Percentiles rank a stretch among this genome's conserved stretches.
phyloP scores from a whole-genome alignment of 192 early-diverging fungal species.

The Linnemannia hyalina region DNA sequence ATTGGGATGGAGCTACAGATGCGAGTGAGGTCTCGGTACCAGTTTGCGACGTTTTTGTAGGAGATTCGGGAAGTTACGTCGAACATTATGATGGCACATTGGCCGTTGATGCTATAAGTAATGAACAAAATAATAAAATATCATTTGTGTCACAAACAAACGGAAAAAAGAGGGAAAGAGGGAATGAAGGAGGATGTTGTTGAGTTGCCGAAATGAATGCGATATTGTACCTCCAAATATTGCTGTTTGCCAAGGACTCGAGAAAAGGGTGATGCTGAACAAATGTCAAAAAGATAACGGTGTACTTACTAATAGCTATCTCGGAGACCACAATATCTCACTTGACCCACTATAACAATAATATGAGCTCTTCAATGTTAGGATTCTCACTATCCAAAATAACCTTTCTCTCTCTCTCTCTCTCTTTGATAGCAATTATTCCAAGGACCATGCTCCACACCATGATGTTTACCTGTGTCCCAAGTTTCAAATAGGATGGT shows the following conservation, averaged over 20 bases:
- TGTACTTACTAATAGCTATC: conserved; percentile 95
- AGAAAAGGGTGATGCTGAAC: too few relatives aligned
- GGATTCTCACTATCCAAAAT: too few relatives aligned
- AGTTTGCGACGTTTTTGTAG: conserved; percentile 99
- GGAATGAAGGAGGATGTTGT: neutral
- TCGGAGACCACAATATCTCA: conserved; percentile 99
- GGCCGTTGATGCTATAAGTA: conserved; percentile 85
- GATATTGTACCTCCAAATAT: neutral
- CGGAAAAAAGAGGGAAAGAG: neutral
- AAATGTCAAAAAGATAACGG: neutral
- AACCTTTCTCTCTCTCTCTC: too few relatives aligned
- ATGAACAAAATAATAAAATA: neutral
- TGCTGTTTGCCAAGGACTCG: too few relatives aligned
- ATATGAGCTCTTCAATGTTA: too few relatives aligned
- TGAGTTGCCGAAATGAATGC: too few relatives aligned
- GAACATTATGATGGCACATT: conserved; percentile 99
- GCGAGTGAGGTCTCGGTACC: conserved; percentile 98
- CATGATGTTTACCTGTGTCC: conserved; percentile 77
- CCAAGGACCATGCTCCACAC: too few relatives aligned
- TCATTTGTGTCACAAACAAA: neutral
- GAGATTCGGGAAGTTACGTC: conserved; percentile 99
- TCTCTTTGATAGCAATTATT: too few relatives aligned
- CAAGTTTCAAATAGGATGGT: conserved; percentile 98
- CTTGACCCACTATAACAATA: conserved; percentile 82
- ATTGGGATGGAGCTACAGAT: conserved; percentile 99